Evolutionary conservation across 805 yeast species (phyloP).

Genomic region (Schwanniomyces pseudopolymorphus): DNA sequence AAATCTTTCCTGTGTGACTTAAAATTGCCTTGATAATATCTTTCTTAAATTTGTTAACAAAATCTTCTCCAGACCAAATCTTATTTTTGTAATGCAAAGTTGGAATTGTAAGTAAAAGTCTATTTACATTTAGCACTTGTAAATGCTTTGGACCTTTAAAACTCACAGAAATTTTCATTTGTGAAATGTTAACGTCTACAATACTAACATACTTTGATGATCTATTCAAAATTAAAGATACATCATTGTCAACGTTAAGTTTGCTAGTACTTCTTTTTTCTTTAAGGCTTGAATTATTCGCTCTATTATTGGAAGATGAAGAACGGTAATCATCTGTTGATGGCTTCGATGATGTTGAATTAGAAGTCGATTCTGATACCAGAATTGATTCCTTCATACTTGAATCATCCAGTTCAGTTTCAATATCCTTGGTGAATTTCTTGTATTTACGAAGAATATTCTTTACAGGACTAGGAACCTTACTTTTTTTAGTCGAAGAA

Average conservation of each 20-base stretch:
- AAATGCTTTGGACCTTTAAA: slow-evolving; percentile 73
- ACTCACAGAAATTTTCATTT: slow-evolving; percentile 55
- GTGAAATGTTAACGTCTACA: slow-evolving; percentile 33
- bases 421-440: not conserved
- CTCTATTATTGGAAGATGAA: not conserved
- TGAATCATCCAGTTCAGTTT: slow-evolving; percentile 1
- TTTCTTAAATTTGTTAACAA: slow-evolving; percentile 60
- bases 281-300: slow-evolving; percentile 1
- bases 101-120: slow-evolving; percentile 69
- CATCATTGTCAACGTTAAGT: slow-evolving; percentile 28
- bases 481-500: slow-evolving; percentile 2
- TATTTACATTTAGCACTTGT: slow-evolving; percentile 73
- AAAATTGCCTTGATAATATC: slow-evolving; percentile 58
- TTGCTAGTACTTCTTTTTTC: slow-evolving; percentile 5
- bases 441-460: not conserved
- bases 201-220: slow-evolving; percentile 43
- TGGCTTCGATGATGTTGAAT: slow-evolving; percentile 3
- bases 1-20: slow-evolving; percentile 70
- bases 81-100: slow-evolving; percentile 42
- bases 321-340: slow-evolving; percentile 8
- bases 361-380: not conserved
- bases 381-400: not conserved
- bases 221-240: slow-evolving; percentile 41
- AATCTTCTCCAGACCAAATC: slow-evolving; percentile 67
- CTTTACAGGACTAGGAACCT: not conserved